Percentiles rank a stretch among this genome's conserved stretches.
Conservation (phyloP, 2,329 filamentous ascomycete species). For the Fonsecaea pedrosoi region DNA sequence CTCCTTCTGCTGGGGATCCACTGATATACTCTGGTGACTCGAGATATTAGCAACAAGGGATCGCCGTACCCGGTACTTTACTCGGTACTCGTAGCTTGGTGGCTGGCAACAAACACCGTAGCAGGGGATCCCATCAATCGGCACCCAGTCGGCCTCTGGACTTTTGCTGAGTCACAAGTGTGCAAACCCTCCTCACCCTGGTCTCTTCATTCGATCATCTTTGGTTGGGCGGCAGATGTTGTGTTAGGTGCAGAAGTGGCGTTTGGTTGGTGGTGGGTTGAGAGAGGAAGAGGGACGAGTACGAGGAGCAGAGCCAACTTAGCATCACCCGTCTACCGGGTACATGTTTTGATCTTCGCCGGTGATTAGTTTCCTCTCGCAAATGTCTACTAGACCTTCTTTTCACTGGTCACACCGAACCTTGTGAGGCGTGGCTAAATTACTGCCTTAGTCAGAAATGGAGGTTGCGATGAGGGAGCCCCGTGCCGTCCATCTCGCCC, state of each 20-base stretch:
- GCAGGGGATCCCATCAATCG: too few species aligned
- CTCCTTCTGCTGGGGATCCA: background rate
- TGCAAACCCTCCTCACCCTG: constrained; percentile 13
- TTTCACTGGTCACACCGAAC: background rate
- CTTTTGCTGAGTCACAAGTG: constrained; percentile 23
- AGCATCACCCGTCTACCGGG: background rate
- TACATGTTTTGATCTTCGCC: background rate
- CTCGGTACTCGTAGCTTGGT: background rate
- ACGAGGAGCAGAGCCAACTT: background rate
- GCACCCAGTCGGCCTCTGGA: background rate
- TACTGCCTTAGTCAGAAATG: background rate
- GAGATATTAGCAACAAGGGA: background rate
- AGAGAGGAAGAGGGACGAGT: too few species aligned
- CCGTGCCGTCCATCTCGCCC: background rate
- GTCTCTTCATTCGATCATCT: constrained; percentile 2
- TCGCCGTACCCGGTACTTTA: too few species aligned
- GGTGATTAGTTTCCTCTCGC: background rate
- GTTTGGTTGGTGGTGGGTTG: constrained; percentile 10
- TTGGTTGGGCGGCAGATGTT: constrained; percentile 21
- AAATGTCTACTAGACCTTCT: background rate
- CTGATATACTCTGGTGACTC: too few species aligned
- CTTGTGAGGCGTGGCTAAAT: background rate
- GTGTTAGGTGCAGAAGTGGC: constrained; percentile 20
- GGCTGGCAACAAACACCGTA: background rate
- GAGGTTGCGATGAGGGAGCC: background rate